A percentile compares a stretch with the other conserved stretches of the same genome.
Evolutionary conservation across 2,329 filamentous ascomycete species (phyloP).

Genomic region (Aspergillus felis): DNA sequence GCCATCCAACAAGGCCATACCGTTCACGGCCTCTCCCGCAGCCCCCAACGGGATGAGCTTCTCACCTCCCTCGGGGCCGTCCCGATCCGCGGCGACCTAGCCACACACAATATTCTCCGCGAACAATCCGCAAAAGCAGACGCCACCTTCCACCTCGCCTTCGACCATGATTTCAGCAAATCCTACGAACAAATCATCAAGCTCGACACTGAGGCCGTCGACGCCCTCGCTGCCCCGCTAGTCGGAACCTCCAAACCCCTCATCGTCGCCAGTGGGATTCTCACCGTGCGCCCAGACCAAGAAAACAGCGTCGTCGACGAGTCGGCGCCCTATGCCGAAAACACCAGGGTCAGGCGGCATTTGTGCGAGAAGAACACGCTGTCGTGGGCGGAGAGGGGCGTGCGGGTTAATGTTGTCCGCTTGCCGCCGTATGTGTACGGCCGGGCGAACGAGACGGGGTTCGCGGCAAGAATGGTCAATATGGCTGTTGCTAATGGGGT

Average conservation of each 20-base stretch:
- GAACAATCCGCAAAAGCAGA: constrained; percentile 31
- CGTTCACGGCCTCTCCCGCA: constrained; percentile 42
- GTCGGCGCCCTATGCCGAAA: constrained; percentile 7
- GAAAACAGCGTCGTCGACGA: constrained; percentile 29
- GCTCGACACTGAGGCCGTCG: constrained; percentile 34
- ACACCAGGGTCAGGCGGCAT: constrained; percentile 21
- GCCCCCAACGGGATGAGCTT: constrained; percentile 23
- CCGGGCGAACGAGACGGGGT: constrained; percentile 19
- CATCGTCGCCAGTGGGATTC: constrained; percentile 36
- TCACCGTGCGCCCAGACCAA: constrained; percentile 23
- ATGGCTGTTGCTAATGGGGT: constrained; percentile 27
- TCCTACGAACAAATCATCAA: constrained; percentile 21
- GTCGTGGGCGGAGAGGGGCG: constrained; percentile 18
- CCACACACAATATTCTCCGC: constrained; percentile 33
- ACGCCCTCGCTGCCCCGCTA: constrained; percentile 33
- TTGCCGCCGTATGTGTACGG: constrained; percentile 41
- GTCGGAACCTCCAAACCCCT: constrained; percentile 32
- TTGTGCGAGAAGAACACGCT: constrained; percentile 19
- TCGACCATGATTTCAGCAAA: constrained; percentile 40
- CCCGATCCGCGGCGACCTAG: constrained; percentile 32
- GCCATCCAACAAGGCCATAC: constrained; percentile 38
- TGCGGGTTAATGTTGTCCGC: constrained; percentile 35
- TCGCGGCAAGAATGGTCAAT: constrained; percentile 14
- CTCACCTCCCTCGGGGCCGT: constrained; percentile 32
- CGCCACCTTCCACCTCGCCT: constrained; percentile 42